Evolutionary conservation across 148 eudicot species (phyloP), one percentile per base, ranked within the genome.

Genomic region (Camellia sinensis): DNA sequence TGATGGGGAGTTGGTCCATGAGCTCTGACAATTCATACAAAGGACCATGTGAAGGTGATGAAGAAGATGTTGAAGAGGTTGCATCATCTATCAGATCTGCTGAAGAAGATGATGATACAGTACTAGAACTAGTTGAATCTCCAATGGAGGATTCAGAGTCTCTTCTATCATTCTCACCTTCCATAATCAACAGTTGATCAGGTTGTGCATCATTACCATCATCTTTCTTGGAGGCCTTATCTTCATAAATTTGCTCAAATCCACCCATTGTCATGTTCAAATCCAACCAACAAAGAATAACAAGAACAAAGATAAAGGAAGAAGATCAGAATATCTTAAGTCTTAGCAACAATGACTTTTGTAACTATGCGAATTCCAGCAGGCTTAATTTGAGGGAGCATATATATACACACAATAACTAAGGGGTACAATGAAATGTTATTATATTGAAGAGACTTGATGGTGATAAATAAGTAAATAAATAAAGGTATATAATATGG

Each of bases 1-100:
- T 91, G 88, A 93, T 89, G 10, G 98, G 98, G 21, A 95, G 95
- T 37, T 93, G 89, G 60, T 86, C 82, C 93, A 95, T 89, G 81
- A 95, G 98, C 40, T 91, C 92, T 11, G 93, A 87, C 62, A 91
- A 77, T 56, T 91, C 87, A 82, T 10, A 93, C 56, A 93, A 81
- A 77, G 96, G 93, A 0, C 96, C 92, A 74, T 83, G 80, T 50
- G 91, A 84, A 46, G 91, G 83, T 46, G 87, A 80, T 43, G 84
- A 66, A 0, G 84, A 48, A 48, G 52, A 48, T 48, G 7, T 21
- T 21, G 87, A 75, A 21, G 87, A 84, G 7, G 86, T 60, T 67
- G 88, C 91, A 83, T 92, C 97, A 52, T 94, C 98, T 67, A 81
- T 84, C 52, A 84, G 54, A 67, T 94, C 96, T 69, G 89, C 84